phyloP scores from a whole-genome alignment of 2,329 filamentous ascomycete species.

The Colletotrichum coccodes region DNA sequence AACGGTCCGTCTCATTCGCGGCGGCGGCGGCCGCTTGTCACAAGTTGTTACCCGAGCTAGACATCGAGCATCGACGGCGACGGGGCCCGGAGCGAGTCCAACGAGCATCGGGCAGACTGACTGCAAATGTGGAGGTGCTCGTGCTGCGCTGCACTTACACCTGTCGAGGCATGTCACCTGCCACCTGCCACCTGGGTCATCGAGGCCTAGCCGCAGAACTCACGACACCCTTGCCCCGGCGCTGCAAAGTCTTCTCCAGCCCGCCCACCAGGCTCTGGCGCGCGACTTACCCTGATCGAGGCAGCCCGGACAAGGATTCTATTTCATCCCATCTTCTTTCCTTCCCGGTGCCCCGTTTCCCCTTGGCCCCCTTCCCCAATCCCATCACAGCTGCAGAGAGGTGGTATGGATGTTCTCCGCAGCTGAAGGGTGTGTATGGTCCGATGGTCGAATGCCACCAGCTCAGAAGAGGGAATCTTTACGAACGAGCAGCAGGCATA shows the following conservation, averaged over 20 bases:
- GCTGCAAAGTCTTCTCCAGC: not conserved
- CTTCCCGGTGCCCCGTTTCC: conserved; percentile 1
- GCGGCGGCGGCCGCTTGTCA: not conserved
- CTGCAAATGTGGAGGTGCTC: not conserved
- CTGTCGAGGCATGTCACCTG: conserved; percentile 10
- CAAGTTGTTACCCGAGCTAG: not conserved
- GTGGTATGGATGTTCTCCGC: not conserved
- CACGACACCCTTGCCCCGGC: not conserved
- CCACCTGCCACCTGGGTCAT: conserved; percentile 4
- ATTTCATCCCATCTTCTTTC: conserved; percentile 18
- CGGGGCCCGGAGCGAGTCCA: not conserved
- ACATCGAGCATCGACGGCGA: not conserved
- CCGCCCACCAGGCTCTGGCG: not conserved
- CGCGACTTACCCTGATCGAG: not conserved
- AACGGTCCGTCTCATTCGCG: not conserved
- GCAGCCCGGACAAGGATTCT: not conserved
- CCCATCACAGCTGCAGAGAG: conserved; percentile 6
- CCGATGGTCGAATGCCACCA: conserved; percentile 10
- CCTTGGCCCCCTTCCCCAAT: not conserved
- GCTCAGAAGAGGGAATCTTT: conserved; percentile 29
- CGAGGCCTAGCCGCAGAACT: not conserved
- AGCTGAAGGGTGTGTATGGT: not conserved
- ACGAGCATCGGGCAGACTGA: not conserved
- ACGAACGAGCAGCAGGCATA: conserved; percentile 20
- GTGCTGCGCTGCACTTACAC: not conserved